Evolutionary conservation across 768 basidiomycete species (phyloP).

Genomic region (Mycena floridula): DNA sequence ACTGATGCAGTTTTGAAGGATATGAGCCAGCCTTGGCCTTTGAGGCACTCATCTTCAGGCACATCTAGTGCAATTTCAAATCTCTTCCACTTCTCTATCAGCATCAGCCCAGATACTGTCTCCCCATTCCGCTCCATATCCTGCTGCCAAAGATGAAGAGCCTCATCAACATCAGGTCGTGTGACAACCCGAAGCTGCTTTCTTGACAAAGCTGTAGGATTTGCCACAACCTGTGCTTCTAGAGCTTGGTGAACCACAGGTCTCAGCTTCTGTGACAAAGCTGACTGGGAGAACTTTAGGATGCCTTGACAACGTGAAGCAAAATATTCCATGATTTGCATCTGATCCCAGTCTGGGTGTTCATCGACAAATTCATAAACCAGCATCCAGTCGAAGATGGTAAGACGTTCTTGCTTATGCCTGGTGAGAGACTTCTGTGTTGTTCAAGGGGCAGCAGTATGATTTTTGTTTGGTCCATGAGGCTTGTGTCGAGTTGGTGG

Average conservation of each 20-base stretch:
- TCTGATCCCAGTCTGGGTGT: conserved; percentile 1
- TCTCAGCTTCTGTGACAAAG: conserved; percentile 16
- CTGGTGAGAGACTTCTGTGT: not conserved
- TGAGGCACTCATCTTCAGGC: not conserved
- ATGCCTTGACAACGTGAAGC: conserved; percentile 6
- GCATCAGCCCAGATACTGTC: not conserved
- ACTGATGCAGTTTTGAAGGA: not conserved
- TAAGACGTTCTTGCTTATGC: not conserved
- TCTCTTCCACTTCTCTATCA: not conserved
- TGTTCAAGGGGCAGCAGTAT: not conserved
- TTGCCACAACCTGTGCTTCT: conserved; percentile 23
- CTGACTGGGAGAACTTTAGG: conserved; percentile 19
- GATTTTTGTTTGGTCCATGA: not conserved
- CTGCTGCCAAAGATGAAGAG: conserved; percentile 23
- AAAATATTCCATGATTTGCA: conserved; percentile 7
- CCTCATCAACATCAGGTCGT: not conserved
- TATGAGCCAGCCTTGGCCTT: not conserved
- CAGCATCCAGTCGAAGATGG: conserved; percentile 6
- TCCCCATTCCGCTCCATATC: conserved; percentile 18
- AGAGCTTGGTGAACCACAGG: conserved; percentile 24
- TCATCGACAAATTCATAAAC: conserved; percentile 3
- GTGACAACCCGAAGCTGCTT: not conserved
- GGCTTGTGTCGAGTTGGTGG: not conserved
- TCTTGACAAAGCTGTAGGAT: not conserved
- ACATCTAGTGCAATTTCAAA: not conserved